A percentile compares a stretch with the other conserved stretches of the same genome.
These are phyloP conservation scores for Homolaphlyctis polyrhiza DNA, from an alignment of 371 early-diverging fungal genomes.

Conservation along the genomic window DNA sequence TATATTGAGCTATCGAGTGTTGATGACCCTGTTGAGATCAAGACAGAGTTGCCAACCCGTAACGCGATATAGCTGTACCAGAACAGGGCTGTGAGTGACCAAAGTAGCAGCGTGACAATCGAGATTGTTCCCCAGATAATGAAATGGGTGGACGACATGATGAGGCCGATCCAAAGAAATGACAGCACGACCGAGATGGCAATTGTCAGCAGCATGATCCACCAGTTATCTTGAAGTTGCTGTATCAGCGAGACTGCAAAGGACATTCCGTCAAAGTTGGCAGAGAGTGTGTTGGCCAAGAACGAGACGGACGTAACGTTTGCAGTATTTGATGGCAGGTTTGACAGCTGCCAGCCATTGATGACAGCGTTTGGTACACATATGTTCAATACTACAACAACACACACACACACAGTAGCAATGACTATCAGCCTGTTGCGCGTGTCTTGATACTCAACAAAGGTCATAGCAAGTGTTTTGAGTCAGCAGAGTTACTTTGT, in stretches of 20 bases:
- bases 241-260: slow-evolving; percentile 13
- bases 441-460: neutral
- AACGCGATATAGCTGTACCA: slow-evolving; percentile 27
- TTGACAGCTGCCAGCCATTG: no score
- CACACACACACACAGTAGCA: neutral
- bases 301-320: neutral
- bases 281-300: slow-evolving; percentile 6
- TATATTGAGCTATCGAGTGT: no score
- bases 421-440: neutral
- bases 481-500: slow-evolving; percentile 10
- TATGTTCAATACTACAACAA: slow-evolving; percentile 6
- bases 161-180: slow-evolving; percentile 28
- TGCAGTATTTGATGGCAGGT: slow-evolving; percentile 4
- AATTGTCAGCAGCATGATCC: slow-evolving; percentile 11
- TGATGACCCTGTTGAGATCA: no score
- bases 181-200: slow-evolving; percentile 22
- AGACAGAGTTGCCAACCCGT: no score
- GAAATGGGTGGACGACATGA: slow-evolving; percentile 20
- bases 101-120: slow-evolving; percentile 17
- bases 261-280: slow-evolving; percentile 9
- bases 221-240: slow-evolving; percentile 18
- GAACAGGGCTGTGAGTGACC: slow-evolving; percentile 22
- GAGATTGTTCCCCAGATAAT: slow-evolving; percentile 39
- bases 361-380: slow-evolving; percentile 6
- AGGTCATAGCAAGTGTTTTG: no score